Percentiles rank a stretch among this genome's conserved stretches.
These are phyloP conservation scores for Shiraia bambusicola DNA, from an alignment of 2,329 filamentous ascomycete species.

Conservation along the genomic window DNA sequence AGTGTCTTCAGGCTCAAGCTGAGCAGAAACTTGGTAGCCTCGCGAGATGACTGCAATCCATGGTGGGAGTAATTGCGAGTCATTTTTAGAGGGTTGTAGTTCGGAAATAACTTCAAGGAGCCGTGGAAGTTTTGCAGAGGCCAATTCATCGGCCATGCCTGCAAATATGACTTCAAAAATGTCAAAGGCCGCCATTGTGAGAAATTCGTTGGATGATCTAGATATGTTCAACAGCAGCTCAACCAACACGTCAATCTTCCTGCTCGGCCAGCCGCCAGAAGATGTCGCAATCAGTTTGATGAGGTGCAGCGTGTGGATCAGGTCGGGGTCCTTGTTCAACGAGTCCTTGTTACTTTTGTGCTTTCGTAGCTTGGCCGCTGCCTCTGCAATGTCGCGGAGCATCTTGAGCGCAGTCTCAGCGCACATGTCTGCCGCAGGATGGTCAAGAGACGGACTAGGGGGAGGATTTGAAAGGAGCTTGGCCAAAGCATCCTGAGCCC, in stretches of 20 bases:
- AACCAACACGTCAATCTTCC: slow-evolving; percentile 89
- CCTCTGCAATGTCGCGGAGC: slow-evolving; percentile 72
- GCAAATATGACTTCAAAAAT: slow-evolving; percentile 97
- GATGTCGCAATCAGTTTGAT: slow-evolving; percentile 86
- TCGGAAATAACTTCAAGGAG: slow-evolving; percentile 91
- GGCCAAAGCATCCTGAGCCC: slow-evolving; percentile 84
- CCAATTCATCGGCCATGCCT: slow-evolving; percentile 83
- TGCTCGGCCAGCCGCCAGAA: slow-evolving; percentile 92
- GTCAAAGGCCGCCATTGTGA: slow-evolving; percentile 95
- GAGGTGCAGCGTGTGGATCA: slow-evolving; percentile 90
- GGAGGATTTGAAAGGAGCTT: slow-evolving; percentile 82
- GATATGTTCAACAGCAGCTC: slow-evolving; percentile 88
- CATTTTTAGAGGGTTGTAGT: slow-evolving; percentile 85
- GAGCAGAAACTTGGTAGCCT: slow-evolving; percentile 90
- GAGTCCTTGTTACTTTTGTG: slow-evolving; percentile 54
- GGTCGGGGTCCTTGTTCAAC: slow-evolving; percentile 70
- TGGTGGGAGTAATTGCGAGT: slow-evolving; percentile 89
- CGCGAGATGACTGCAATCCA: slow-evolving; percentile 96
- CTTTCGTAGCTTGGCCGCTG: slow-evolving; percentile 70
- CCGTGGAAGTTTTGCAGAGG: slow-evolving; percentile 84
- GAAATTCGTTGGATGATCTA: slow-evolving; percentile 86
- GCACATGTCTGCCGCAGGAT: slow-evolving; percentile 94
- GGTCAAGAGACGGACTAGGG: slow-evolving; percentile 87
- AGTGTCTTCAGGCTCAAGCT: slow-evolving; percentile 85
- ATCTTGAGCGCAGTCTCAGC: slow-evolving; percentile 85